Base-by-base conservation (phyloP, 2,329 filamentous ascomycete species). In the Claviceps fusiformis region DNA sequence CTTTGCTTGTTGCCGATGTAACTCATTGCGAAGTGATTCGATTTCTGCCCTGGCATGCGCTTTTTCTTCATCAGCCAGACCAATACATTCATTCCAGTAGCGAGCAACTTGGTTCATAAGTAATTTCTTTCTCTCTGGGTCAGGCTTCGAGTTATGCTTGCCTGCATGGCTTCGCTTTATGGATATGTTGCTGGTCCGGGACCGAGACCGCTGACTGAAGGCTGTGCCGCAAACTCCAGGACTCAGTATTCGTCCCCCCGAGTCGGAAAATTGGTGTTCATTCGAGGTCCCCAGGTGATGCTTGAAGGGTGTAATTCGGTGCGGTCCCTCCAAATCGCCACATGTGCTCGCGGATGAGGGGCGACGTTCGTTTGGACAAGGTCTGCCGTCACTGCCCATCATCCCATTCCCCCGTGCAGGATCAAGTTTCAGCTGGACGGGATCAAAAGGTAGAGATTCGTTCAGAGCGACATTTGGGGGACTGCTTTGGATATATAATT, bases 31-130 rank as follows among this genome's bases (percentile, higher is more conserved):
- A 48, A 70, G 62, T 5, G 54, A 54, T 9, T 62, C 54, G 50
- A 68, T 65, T 35, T 68, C 62, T n/a, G 29, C 46, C 10, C 56
- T 55, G 15, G 62, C 63, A 46, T 64, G 60, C 7, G 56, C 45
- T 13, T 58, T 62, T 50, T 70, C 68, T 29, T 65, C 60, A 37
- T 68, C 63, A 11, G 61, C 58, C 19, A 69, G 62, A 24, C 59
- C 57, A 11, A 71, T 60, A 46, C 65, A 69, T 46, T 70, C 61
- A 39, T 71, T 71, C 68, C 67, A 69, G 31, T 63, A 59, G 4
- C 63, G 54, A 35, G 65, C 65, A 29, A 70, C 60, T 13, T 67
- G 61, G 11, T 64, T 58, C 67, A 71, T 69, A 17, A 63, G 63
- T 7, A 59, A 50, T 45, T 59, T 62, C 39, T 66, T 68, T n/a